Percentiles rank a stretch among this genome's conserved stretches.
These are phyloP conservation scores for Coemansia sp. DNA, from an alignment of 371 early-diverging fungal species.

Conservation along the genomic window DNA sequence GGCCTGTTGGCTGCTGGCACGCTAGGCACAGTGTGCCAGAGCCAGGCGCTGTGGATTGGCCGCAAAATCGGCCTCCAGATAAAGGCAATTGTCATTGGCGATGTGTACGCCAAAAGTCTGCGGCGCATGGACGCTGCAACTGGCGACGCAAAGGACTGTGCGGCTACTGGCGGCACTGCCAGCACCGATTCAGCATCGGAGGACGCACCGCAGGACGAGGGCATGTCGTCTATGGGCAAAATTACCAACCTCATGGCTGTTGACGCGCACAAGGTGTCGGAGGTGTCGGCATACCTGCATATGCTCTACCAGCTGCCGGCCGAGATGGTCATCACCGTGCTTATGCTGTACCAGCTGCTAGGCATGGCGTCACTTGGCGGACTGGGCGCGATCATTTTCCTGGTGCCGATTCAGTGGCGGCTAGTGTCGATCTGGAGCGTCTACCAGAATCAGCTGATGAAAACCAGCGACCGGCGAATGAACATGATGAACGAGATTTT, in stretches of 20 bases:
- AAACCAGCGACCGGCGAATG: constrained; percentile 57
- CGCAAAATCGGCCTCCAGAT: constrained; percentile 46
- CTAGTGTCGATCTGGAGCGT: constrained; percentile 61
- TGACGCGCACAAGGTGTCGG: constrained; percentile 68
- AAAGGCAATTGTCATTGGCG: constrained; percentile 44
- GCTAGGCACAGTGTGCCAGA: constrained; percentile 56
- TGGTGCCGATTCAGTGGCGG: constrained; percentile 63
- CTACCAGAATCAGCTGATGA: constrained; percentile 61
- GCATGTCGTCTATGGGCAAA: constrained; percentile 24
- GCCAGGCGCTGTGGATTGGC: constrained; percentile 53
- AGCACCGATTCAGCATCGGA: not conserved
- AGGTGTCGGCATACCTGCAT: constrained; percentile 58
- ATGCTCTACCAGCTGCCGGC: constrained; percentile 58
- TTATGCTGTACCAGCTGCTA: constrained; percentile 60
- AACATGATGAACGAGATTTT: constrained; percentile 61
- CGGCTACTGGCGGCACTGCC: not conserved
- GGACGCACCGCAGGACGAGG: not conserved
- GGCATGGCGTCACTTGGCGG: constrained; percentile 65
- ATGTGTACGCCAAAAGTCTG: constrained; percentile 47
- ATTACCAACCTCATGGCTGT: constrained; percentile 76
- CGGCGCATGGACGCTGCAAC: constrained; percentile 30
- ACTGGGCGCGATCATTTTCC: constrained; percentile 57
- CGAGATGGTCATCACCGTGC: constrained; percentile 60
- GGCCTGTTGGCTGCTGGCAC: constrained; percentile 59
- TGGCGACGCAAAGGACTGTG: not conserved